Conservation (phyloP, 352 stramenopile species). For the Pythium myriotylum region DNA sequence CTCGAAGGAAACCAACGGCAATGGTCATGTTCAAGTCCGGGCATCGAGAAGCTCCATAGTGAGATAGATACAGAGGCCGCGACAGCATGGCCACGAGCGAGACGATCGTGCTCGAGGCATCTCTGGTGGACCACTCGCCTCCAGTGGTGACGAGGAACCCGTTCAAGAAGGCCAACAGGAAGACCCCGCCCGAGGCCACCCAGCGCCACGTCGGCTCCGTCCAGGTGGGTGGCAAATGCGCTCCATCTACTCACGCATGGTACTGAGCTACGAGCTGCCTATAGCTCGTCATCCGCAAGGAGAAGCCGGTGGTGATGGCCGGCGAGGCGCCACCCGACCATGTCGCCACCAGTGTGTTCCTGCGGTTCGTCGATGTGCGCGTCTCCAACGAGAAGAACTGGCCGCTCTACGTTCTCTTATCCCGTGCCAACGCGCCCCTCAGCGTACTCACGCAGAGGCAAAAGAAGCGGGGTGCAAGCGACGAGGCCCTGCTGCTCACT, state of each 20-base stretch:
- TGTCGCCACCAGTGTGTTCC: conserved; percentile 33
- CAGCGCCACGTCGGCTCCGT: conserved; percentile 17
- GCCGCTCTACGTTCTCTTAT: conserved; percentile 65
- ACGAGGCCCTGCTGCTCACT: conserved; percentile 35
- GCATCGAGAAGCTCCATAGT: too few relatives aligned
- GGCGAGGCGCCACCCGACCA: not conserved
- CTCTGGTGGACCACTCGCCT: conserved; percentile 24
- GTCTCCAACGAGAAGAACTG: conserved; percentile 63
- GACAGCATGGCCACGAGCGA: conserved; percentile 8
- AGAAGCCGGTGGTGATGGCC: not conserved
- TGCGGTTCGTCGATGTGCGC: conserved; percentile 57
- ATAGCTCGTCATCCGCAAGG: conserved; percentile 23
- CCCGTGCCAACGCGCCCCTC: conserved; percentile 24
- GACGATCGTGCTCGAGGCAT: conserved; percentile 32
- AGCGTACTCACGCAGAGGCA: not conserved
- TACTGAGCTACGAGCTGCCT: not conserved
- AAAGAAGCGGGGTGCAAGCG: conserved; percentile 13
- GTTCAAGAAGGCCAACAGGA: conserved; percentile 26
- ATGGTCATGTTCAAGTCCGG: too few relatives aligned
- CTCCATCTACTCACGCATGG: not conserved
- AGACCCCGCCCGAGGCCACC: not conserved
- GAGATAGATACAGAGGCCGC: not conserved
- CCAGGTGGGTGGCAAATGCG: conserved; percentile 3
- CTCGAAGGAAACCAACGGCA: too few relatives aligned
- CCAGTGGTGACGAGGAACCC: conserved; percentile 24